Base-by-base conservation (phyloP, 306 rosid species). In the Calophaca sinica region DNA sequence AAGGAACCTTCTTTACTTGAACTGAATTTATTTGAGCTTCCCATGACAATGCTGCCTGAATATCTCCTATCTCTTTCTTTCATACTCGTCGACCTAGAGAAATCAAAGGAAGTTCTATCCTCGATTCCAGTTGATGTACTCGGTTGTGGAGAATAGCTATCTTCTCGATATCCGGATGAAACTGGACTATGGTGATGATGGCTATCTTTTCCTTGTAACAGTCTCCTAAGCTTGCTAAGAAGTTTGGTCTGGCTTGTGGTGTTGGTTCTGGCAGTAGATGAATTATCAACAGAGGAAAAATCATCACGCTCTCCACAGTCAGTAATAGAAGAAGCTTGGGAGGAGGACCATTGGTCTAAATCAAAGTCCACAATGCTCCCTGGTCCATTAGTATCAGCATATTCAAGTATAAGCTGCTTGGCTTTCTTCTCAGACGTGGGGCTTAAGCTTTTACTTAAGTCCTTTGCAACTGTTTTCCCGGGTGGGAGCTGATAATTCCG, bases 401-500 rank as follows among this genome's bases (percentile, higher is more conserved):
- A 91, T 55, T 89, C 93, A 62, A 91, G 85, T 73, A 91, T 91
- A 41, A 94, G 92, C 76, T 85, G 86, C 85, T 89, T 91, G 11
- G 98, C 97, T 81, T 84, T 89, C 84, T 83, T 81, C 92, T 89
- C 96, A 6, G 98, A 91, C 5, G 68, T 73, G 2, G 88, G 94
- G 83, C 96, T 94, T 71, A 89, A 67, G 72, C 86, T 81, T 72
- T 65, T 91, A 83, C 96, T 87, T 2, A 89, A 84, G 84, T 94
- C 96, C 81, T 87, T 87, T 39, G 98, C 98, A 77, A 83, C 88
- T 7, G 87, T 86, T 87, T 88, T 88, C 49, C 92, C 96, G 5
- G 68, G 49, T 9, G 82, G 73, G 6, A 90, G 82, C 82, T 84
- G 94, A 79, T 72, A 87, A 84, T 91, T 89, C 28, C 96, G 80